A percentile compares a stretch with the other conserved stretches of the same genome.
phyloP scores from a whole-genome alignment of 2,329 filamentous ascomycete genomes.

The Aspergillus bombycis region DNA sequence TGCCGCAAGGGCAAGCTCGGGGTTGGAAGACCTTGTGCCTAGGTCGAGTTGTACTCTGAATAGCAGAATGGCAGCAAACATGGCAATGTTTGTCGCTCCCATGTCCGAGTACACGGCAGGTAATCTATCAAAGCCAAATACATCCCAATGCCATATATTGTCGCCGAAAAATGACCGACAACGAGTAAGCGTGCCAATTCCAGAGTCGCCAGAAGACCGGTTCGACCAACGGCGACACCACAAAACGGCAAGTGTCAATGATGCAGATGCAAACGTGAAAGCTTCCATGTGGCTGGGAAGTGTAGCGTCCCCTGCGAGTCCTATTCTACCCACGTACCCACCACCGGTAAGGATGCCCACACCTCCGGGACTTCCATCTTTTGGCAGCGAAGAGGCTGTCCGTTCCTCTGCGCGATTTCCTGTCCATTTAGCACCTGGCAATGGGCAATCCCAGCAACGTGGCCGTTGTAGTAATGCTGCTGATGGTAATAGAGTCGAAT shows the following conservation, averaged over 20 bases:
- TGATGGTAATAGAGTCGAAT: constrained; percentile 14
- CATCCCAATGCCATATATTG: constrained; percentile 16
- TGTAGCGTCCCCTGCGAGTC: constrained; percentile 31
- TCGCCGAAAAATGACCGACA: not conserved
- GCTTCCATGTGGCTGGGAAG: constrained; percentile 28
- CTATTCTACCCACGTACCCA: constrained; percentile 37
- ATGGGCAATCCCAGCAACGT: constrained; percentile 15
- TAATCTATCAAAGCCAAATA: not conserved
- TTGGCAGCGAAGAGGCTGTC: constrained; percentile 45
- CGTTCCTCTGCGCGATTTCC: constrained; percentile 33
- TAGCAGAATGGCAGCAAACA: constrained; percentile 29
- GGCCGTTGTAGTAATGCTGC: not conserved
- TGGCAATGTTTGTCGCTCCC: constrained; percentile 34
- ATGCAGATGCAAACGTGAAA: constrained; percentile 23
- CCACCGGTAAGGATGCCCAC: constrained; percentile 45
- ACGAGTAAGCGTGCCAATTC: not conserved
- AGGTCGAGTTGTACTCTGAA: constrained; percentile 23
- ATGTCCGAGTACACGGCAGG: constrained; percentile 8
- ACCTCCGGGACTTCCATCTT: constrained; percentile 49
- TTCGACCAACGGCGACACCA: constrained; percentile 14
- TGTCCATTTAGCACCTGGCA: constrained; percentile 13
- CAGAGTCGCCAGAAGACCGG: not conserved
- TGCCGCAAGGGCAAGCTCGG: constrained; percentile 36
- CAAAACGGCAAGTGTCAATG: constrained; percentile 32
- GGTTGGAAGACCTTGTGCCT: constrained; percentile 23